A percentile compares a stretch with the other conserved stretches of the same genome.
Evolutionary conservation across 2,329 filamentous ascomycete species (phyloP).

Genomic region (Paramyrothecium roridum): DNA sequence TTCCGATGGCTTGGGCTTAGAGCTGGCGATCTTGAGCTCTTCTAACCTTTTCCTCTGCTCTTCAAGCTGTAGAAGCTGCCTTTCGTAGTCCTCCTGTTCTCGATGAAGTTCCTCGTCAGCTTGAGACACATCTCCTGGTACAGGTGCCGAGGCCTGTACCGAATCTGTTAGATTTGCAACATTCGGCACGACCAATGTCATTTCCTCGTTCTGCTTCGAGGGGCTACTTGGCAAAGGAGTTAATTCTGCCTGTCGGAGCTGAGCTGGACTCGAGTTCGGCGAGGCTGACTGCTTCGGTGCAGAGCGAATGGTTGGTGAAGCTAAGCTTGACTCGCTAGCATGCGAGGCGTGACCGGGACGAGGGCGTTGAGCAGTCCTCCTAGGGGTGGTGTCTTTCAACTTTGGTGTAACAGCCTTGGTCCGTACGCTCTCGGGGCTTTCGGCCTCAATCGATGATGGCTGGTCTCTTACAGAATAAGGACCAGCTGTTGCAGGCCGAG

Average conservation of each 20-base stretch:
- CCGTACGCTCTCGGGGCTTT: slow-evolving; percentile 44
- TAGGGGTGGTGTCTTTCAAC: slow-evolving; percentile 50
- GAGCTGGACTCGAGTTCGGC: slow-evolving; percentile 38
- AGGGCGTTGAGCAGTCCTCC: slow-evolving; percentile 41
- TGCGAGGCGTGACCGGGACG: slow-evolving; percentile 46
- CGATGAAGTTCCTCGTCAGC: slow-evolving; percentile 5
- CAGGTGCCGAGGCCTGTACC: slow-evolving; percentile 10
- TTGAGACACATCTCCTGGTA: background rate
- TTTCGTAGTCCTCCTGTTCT: background rate
- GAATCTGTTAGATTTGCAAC: slow-evolving; percentile 31
- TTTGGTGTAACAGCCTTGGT: slow-evolving; percentile 48
- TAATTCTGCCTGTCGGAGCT: slow-evolving; percentile 29
- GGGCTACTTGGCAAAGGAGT: slow-evolving; percentile 35
- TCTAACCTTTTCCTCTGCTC: too few relatives aligned
- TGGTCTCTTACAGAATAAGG: slow-evolving; percentile 62
- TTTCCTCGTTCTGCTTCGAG: slow-evolving; percentile 46
- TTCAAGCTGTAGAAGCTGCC: background rate
- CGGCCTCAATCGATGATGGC: slow-evolving; percentile 22
- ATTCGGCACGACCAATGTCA: slow-evolving; percentile 50
- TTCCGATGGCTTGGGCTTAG: background rate
- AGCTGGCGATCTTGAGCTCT: background rate
- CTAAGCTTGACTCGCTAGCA: slow-evolving; percentile 47
- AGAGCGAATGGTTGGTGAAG: slow-evolving; percentile 36
- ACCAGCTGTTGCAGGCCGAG: slow-evolving; percentile 61
- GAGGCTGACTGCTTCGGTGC: slow-evolving; percentile 32